Conservation (phyloP, 2,329 filamentous ascomycete species). For the Arthroderma uncinatum region DNA sequence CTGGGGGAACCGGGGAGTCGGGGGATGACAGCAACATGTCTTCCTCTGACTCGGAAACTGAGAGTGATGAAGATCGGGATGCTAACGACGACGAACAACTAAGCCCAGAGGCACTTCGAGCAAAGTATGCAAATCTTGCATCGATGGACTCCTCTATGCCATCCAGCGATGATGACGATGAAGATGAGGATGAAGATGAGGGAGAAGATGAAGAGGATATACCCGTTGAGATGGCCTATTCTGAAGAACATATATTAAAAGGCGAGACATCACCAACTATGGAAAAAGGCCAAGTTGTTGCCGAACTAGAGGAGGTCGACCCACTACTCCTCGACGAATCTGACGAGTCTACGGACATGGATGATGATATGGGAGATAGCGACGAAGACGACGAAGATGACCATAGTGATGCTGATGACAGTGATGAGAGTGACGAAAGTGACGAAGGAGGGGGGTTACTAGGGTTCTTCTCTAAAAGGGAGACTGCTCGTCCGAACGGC, state of each 20-base stretch:
- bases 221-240: background rate
- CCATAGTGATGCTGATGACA: slow-evolving; percentile 40
- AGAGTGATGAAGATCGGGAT: slow-evolving; percentile 31
- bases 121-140: slow-evolving; percentile 37
- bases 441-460: slow-evolving; percentile 37
- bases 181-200: background rate
- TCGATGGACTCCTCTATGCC: slow-evolving; percentile 14
- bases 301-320: slow-evolving; percentile 34
- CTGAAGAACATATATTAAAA: background rate
- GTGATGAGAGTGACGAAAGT: slow-evolving; percentile 34
- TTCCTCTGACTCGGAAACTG: slow-evolving; percentile 35
- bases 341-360: slow-evolving; percentile 39
- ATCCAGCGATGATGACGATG: background rate
- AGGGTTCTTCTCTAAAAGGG: slow-evolving; percentile 38
- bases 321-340: slow-evolving; percentile 36
- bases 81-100: slow-evolving; percentile 36
- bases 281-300: background rate
- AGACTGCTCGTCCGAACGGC: slow-evolving; percentile 17
- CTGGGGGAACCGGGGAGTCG: slow-evolving; percentile 49
- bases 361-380: slow-evolving; percentile 39
- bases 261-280: background rate
- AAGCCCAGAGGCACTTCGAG: slow-evolving; percentile 37
- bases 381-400: slow-evolving; percentile 29
- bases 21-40: slow-evolving; percentile 44
- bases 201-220: background rate